Evolutionary conservation across 108 stramenopile genomes (phyloP), one percentile per base, ranked within the genome.

Genomic region (Nitzschia inconspicua): DNA sequence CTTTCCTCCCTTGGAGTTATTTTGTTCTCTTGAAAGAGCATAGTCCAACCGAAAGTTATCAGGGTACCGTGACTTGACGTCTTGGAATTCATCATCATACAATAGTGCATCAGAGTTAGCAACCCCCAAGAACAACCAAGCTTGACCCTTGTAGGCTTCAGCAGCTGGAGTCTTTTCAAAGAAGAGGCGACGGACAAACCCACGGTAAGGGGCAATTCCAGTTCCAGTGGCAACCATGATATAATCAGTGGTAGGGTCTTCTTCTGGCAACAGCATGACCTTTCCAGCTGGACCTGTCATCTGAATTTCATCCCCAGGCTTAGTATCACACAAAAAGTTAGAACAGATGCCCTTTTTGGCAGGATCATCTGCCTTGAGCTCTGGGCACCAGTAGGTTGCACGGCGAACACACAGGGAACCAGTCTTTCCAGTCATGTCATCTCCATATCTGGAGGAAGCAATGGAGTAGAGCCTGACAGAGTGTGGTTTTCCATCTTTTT

Each of bases 221-320:
- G 97, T 98, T 30, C 97, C 97, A 47, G 97, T 98, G 36, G 95
- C 97, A 59, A 98, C 93, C 97, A 98, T 98, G 83, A 98, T 98
- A 75, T 95, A 88, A 63, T 96, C 94, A 23, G 97, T 92, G 40
- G 63, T 75, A 32, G 95, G 92, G 47, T 95, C 82, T 66, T 94
- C 79, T 78, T 98, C 97, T 36, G 97, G 97, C 90, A 98, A 72
- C 56, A 98, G 93, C 97, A 98, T 98, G 29, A 98, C 97, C 76
- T 98, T 98, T 30, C 97, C 97, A 32, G 94, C 85, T 25, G 97
- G 97, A 48, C 97, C 97, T 36, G 95, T 95, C 92, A 96, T 90
- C 47, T 47, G 44, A 26, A 96, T 69, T 57, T 94, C 88, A 44
- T 77, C 83, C n/a, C 97, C 97, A 27, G 97, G 89, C 22, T 77